Percentiles rank a stretch among this genome's conserved stretches.
Conservation (phyloP, 2,329 filamentous ascomycete genomes). For the Fusarium neocosmosporiellum region DNA sequence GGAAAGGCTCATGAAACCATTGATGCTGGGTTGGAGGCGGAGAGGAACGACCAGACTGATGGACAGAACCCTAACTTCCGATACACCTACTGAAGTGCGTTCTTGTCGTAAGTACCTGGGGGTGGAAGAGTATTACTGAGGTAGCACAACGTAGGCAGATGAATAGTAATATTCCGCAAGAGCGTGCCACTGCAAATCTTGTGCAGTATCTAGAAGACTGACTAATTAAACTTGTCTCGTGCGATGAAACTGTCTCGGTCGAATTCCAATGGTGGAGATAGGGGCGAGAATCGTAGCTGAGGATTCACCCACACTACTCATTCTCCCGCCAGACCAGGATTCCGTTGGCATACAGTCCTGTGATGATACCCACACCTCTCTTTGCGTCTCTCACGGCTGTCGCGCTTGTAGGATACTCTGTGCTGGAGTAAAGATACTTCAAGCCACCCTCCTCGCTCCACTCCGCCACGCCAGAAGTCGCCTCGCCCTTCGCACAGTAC, state of each 20-base stretch:
- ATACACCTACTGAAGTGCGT: slow-evolving; percentile 13
- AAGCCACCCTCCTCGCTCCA: slow-evolving; percentile 51
- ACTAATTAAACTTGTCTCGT: not conserved
- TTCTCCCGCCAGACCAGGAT: slow-evolving; percentile 43
- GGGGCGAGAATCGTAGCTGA: not conserved
- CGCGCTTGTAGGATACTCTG: slow-evolving; percentile 49
- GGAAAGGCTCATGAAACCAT: slow-evolving; percentile 7
- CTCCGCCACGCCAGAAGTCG: slow-evolving; percentile 47
- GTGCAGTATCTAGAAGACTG: not conserved
- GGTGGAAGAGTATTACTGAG: not conserved
- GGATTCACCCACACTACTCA: not conserved
- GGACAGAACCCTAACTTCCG: slow-evolving; percentile 19
- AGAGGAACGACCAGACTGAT: slow-evolving; percentile 14
- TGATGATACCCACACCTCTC: slow-evolving; percentile 49
- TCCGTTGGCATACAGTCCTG: slow-evolving; percentile 53
- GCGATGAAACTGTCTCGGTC: not conserved
- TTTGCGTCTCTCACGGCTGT: slow-evolving; percentile 47
- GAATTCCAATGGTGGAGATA: not conserved
- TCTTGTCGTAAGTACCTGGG: not conserved
- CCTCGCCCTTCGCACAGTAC: not conserved
- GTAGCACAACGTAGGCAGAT: too few relatives aligned
- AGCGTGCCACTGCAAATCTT: not conserved
- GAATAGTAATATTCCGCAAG: not conserved
- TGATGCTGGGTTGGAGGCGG: slow-evolving; percentile 1
- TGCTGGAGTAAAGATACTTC: slow-evolving; percentile 48